These are phyloP conservation scores for Ustilago loliicola DNA, from an alignment of 1,284 basidiomycete genomes.

Conservation along the genomic window DNA sequence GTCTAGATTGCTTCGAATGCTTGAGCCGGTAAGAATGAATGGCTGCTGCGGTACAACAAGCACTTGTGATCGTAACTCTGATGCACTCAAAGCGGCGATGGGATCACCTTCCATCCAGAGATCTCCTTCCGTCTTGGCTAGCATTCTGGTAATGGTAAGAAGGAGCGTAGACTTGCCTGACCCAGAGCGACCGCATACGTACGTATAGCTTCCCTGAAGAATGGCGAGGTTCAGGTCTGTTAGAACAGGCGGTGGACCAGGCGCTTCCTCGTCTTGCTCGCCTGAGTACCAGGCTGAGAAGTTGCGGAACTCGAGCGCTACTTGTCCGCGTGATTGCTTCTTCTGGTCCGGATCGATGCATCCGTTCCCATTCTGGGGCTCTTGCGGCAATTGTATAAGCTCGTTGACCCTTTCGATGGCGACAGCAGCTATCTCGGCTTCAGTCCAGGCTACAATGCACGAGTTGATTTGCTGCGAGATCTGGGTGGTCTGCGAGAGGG, in stretches of 20 bases:
- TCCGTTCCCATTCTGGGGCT: not conserved
- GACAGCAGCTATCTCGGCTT: conserved; percentile 70
- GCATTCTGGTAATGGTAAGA: not conserved
- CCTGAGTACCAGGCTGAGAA: not conserved
- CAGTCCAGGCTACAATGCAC: conserved; percentile 59
- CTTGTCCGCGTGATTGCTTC: no score
- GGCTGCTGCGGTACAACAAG: not conserved
- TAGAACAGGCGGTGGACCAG: not conserved
- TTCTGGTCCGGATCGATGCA: not conserved
- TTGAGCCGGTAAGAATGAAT: not conserved
- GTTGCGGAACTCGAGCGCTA: not conserved
- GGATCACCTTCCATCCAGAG: not conserved
- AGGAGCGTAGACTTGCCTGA: not conserved
- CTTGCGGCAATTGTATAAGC: conserved; percentile 24
- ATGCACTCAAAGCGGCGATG: not conserved
- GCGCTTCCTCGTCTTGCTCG: not conserved
- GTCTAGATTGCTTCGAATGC: not conserved
- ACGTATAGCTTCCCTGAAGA: not conserved
- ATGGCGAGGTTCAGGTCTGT: not conserved
- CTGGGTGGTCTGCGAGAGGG: conserved; percentile 61
- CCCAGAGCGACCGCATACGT: not conserved
- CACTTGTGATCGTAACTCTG: not conserved
- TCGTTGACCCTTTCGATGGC: conserved; percentile 68
- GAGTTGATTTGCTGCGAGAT: conserved; percentile 45
- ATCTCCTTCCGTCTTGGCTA: not conserved